These are phyloP conservation scores for Pascua guehoae DNA, from an alignment of 1,284 basidiomycete genomes.

Conservation along the genomic window DNA sequence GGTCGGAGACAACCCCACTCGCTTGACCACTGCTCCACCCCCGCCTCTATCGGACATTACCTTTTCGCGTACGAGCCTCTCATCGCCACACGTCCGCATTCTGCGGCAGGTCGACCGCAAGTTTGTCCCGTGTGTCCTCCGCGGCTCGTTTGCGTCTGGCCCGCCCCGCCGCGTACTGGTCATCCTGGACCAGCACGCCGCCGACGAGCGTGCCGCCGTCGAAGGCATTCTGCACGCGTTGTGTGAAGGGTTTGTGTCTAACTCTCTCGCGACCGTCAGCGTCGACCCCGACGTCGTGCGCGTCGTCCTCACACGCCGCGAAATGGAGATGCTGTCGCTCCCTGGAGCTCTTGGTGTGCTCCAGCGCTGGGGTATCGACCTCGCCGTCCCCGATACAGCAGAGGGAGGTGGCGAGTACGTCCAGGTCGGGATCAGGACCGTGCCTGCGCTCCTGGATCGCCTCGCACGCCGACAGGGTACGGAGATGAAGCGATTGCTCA, in stretches of 20 bases:
- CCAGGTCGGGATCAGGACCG: conserved; percentile 41
- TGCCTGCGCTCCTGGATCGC: conserved; percentile 42
- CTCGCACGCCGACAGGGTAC: conserved; percentile 28
- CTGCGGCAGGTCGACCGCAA: conserved; percentile 84
- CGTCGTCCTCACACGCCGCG: conserved; percentile 62
- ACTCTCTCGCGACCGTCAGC: conserved; percentile 44
- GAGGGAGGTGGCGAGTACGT: conserved; percentile 34
- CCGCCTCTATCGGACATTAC: conserved; percentile 9
- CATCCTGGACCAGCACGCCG: conserved; percentile 91
- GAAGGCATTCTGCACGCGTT: conserved; percentile 71
- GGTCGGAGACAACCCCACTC: background rate
- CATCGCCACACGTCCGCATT: conserved; percentile 52
- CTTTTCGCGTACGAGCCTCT: conserved; percentile 54
- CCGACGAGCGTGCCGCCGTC: conserved; percentile 84
- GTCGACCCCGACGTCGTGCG: conserved; percentile 48
- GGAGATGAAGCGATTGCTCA: conserved; percentile 37
- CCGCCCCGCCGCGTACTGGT: conserved; percentile 52
- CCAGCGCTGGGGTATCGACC: conserved; percentile 67
- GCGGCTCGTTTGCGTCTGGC: conserved; percentile 20
- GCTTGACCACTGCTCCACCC: background rate
- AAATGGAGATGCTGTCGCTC: conserved; percentile 55
- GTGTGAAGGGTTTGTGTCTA: conserved; percentile 60
- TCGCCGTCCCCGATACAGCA: conserved; percentile 36
- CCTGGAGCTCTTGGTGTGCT: conserved; percentile 51
- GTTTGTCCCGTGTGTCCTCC: conserved; percentile 69